Evolutionary conservation across 148 eudicot species (phyloP), one percentile per base, ranked within the genome.

Genomic region (Chenopodium formosanum): DNA sequence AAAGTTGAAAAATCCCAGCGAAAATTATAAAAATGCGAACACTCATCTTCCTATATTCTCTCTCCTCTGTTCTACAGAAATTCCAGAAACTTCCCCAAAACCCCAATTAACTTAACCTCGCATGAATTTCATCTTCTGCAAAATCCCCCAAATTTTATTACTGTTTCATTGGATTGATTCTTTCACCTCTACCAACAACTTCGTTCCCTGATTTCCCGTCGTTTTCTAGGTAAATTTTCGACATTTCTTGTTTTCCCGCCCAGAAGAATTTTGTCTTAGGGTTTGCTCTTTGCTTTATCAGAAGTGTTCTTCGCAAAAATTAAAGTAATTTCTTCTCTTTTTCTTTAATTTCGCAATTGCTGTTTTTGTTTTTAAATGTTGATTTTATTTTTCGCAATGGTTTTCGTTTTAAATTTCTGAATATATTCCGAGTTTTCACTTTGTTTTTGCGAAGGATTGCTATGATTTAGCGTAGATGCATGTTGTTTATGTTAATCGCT

Each of bases 161-260:
- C 7, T 16, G 40, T 47, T 10, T 25, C 74, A 56, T 13, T 65
- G 47, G 34, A 66, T 44, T 53, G 14, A 20, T 76, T 62, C 62
- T 58, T 58, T 72, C 82, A 73, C 48, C 31, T 63, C 64, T 9
- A 25, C 50, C 12, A 2, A 14, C 1, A 53, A 16, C 46, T 37
- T 63, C 47, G 34, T 10, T 20, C 19, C 34, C 53, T 69, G 25
- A 80, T 66, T 73, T 52, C 40, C 75, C 76, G 60, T 74, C 75
- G 31, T 34, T 50, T 64, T 64, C 53, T 20, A 10, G 50, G 19
- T 62, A 11, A 19, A 9, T 4, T 53, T 53, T 40, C 32, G 20
- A 37, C 70, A 34, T 58, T 70, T 32, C 9, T 74, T 31, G 7
- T 66, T 81, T 48, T 81, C 83, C 75, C 70, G 81, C 81, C 50